Percentiles rank a stretch among this genome's conserved stretches.
phyloP scores from a whole-genome alignment of 148 eudicot genomes.

The Limonium bicolor region DNA sequence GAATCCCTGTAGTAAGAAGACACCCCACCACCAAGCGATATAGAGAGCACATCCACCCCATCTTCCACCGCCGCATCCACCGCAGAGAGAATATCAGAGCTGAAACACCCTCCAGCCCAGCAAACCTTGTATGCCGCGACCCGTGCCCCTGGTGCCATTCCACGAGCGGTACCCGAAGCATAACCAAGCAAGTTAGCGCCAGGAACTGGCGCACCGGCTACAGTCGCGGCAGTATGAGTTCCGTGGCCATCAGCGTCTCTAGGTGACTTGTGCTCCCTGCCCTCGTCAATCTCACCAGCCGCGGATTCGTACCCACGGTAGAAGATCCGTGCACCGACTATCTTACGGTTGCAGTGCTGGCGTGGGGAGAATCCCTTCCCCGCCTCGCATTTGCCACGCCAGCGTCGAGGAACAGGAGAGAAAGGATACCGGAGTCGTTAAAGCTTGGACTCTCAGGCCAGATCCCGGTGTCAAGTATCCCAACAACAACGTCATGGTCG shows the following conservation, averaged over 20 bases:
- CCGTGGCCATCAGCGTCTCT: slow-evolving; percentile 10
- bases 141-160: slow-evolving; percentile 11
- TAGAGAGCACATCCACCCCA: slow-evolving; percentile 7
- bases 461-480: slow-evolving; percentile 6
- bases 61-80: slow-evolving; percentile 11
- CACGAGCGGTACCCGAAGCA: slow-evolving; percentile 4
- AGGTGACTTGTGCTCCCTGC: background rate
- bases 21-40: background rate
- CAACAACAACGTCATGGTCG: slow-evolving; percentile 1
- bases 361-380: background rate
- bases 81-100: slow-evolving; percentile 3
- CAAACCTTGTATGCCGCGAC: slow-evolving; percentile 10
- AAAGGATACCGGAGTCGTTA: slow-evolving; percentile 6
- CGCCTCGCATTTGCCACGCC: slow-evolving; percentile 3
- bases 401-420: slow-evolving; percentile 3
- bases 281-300: background rate
- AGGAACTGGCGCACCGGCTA: background rate
- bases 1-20: background rate
- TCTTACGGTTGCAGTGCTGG: slow-evolving; percentile 8
- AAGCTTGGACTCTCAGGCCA: slow-evolving; percentile 18
- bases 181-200: slow-evolving; percentile 1
- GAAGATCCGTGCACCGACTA: slow-evolving; percentile 18
- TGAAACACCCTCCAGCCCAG: background rate
- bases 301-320: slow-evolving; percentile 4
- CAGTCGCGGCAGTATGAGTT: slow-evolving; percentile 10